Percentiles rank a stretch among this genome's conserved stretches.
Conservation (phyloP, 2,329 filamentous ascomycete genomes). For the Neoarthrinium moseri region DNA sequence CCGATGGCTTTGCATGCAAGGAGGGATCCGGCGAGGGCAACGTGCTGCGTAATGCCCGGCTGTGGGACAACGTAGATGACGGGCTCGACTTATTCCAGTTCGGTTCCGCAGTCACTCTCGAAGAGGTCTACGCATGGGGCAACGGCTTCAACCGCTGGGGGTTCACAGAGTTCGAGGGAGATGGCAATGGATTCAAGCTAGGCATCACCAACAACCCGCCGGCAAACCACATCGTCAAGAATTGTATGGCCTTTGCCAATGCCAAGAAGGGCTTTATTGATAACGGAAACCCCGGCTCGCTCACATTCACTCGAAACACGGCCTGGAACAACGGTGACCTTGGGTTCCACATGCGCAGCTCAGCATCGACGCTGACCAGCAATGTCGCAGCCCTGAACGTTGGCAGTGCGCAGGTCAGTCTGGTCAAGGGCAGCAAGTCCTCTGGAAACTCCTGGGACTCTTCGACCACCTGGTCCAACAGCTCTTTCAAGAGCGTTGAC, state of each 20-base stretch:
- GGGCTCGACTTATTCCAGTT: constrained; percentile 44
- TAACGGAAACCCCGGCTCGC: constrained; percentile 39
- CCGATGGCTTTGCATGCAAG: constrained; percentile 48
- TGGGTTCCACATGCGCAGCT: constrained; percentile 34
- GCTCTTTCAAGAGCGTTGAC: constrained; percentile 35
- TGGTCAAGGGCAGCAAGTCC: constrained; percentile 20
- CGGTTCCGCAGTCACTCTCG: constrained; percentile 36
- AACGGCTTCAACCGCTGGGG: constrained; percentile 45
- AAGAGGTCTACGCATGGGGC: constrained; percentile 42
- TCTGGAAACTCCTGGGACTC: constrained; percentile 41
- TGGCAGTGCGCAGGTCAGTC: constrained; percentile 17
- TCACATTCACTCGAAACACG: constrained; percentile 40
- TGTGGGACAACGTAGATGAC: constrained; percentile 52
- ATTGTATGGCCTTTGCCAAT: constrained; percentile 42
- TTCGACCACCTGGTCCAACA: constrained; percentile 35
- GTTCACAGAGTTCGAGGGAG: constrained; percentile 40
- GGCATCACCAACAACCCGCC: constrained; percentile 36
- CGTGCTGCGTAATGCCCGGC: constrained; percentile 39
- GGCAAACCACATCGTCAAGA: constrained; percentile 40
- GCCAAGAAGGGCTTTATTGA: constrained; percentile 44
- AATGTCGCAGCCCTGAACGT: constrained; percentile 39
- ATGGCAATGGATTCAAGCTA: constrained; percentile 47
- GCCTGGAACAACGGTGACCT: constrained; percentile 43
- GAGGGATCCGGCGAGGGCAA: constrained; percentile 45
- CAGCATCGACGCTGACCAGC: constrained; percentile 31